Conservation (phyloP, 2,329 filamentous ascomycete genomes). For the Scopulariopsis brevicaulis region DNA sequence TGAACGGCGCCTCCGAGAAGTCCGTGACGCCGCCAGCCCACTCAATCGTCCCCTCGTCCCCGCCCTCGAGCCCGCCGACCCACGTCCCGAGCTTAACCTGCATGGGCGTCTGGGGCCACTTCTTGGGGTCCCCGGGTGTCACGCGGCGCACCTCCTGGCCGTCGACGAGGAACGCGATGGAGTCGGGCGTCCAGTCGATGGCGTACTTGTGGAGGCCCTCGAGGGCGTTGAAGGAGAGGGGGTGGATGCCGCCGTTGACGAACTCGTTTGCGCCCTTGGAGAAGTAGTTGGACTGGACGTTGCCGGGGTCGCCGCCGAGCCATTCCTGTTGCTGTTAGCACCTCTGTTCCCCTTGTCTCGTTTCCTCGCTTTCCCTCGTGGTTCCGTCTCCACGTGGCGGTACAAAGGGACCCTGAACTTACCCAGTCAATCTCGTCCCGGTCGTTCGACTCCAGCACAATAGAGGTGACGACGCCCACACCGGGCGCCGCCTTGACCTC, state of each 20-base stretch:
- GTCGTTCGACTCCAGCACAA: constrained; percentile 64
- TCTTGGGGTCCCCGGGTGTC: constrained; percentile 30
- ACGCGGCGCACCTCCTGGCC: constrained; percentile 31
- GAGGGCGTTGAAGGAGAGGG: constrained; percentile 25
- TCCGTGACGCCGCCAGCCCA: constrained; percentile 59
- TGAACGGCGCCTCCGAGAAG: constrained; percentile 39
- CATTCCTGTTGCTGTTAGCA: constrained; percentile 40
- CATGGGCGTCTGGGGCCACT: constrained; percentile 61
- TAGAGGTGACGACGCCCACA: constrained; percentile 64
- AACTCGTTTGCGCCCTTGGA: constrained; percentile 51
- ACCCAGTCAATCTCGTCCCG: constrained; percentile 57
- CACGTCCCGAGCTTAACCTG: constrained; percentile 51
- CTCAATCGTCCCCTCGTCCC: constrained; percentile 45
- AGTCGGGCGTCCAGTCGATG: constrained; percentile 52
- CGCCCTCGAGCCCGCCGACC: constrained; percentile 33
- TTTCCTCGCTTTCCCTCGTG: background rate
- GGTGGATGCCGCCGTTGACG: constrained; percentile 35
- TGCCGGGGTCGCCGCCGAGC: constrained; percentile 54
- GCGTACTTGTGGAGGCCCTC: constrained; percentile 49
- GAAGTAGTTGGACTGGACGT: constrained; percentile 79
- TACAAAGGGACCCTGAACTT: background rate
- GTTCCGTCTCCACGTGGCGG: background rate
- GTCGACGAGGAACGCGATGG: constrained; percentile 49
- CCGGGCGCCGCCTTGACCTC: constrained; percentile 61
- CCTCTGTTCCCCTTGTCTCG: background rate